Evolutionary conservation across 805 yeast species (phyloP).

Genomic region (Yarrowia sp.): DNA sequence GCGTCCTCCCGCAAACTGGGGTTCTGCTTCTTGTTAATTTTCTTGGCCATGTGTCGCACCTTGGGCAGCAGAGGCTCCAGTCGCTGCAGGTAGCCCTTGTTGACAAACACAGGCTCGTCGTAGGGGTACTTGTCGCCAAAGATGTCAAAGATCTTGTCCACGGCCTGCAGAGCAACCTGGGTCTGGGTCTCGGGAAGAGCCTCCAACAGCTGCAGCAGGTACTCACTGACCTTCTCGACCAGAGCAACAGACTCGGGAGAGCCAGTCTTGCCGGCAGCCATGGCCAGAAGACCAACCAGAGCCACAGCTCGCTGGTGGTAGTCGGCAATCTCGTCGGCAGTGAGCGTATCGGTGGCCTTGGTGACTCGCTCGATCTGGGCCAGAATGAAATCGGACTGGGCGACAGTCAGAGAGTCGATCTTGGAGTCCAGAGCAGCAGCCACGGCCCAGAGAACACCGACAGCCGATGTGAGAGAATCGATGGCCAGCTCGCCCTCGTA

Average conservation of each 20-base stretch:
- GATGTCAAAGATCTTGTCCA: conserved; percentile 75
- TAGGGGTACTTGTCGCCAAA: conserved; percentile 80
- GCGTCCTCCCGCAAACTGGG: conserved; percentile 65
- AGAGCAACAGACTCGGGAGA: conserved; percentile 46
- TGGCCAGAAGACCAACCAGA: conserved; percentile 60
- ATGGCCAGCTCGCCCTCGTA: conserved; percentile 43
- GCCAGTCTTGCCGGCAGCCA: conserved; percentile 53
- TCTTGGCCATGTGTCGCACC: conserved; percentile 62
- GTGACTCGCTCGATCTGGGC: conserved; percentile 44
- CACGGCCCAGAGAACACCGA: conserved; percentile 58
- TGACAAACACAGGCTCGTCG: conserved; percentile 71
- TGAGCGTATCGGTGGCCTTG: conserved; percentile 41
- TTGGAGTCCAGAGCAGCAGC: conserved; percentile 48
- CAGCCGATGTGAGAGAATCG: conserved; percentile 47
- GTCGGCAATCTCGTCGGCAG: conserved; percentile 51
- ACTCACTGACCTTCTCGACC: conserved; percentile 57
- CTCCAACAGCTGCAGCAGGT: conserved; percentile 52
- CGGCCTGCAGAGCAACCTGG: conserved; percentile 61
- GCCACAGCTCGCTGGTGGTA: conserved; percentile 58
- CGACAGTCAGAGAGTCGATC: conserved; percentile 36
- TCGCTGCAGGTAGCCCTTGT: conserved; percentile 55
- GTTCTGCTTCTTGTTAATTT: conserved; percentile 69
- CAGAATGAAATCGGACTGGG: conserved; percentile 44
- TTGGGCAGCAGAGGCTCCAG: conserved; percentile 56
- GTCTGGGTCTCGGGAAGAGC: conserved; percentile 48